Evolutionary conservation across 1,284 basidiomycete species (phyloP), one percentile per base, ranked within the genome.

Genomic region (Naganishia sp.): DNA sequence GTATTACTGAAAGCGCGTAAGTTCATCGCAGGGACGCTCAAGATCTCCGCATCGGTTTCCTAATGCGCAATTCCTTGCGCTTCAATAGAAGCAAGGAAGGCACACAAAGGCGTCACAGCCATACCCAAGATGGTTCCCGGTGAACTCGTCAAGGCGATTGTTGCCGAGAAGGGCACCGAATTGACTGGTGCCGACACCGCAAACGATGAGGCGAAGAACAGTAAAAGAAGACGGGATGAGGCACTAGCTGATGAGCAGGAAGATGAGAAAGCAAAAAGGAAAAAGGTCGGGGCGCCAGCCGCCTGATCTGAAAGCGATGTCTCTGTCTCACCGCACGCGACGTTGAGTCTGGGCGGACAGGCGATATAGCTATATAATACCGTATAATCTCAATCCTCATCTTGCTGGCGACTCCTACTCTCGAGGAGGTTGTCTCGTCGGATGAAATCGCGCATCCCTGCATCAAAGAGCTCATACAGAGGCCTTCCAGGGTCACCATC

Each of bases 1-100:
- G 75, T 79, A 2, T 64, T 80, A n/a, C 72, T 79, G 13, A 72
- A 74, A 69, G 76, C 79, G 28, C 79, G 79, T 80, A 64, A 70
- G 79, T 76, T 3, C 21, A 11, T 25, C 25, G 23, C 25, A 11
- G n/a, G 25, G 23, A 2, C 36, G 36, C 28, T 28, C 28, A 46
- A 9, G 45, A 2, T 18, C 45, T 15, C 9, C 2, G 42, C 6
- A n/a, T 15, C 31, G 18, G 16, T 42, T 1, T n/a, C 28, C 28
- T 31, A 16, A 15, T 15, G 1, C 7, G 18, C 18, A 36, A 28
- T 18, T 31, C 36, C 13, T 39, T 65, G 25, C 46, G 33, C 15
- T 43, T 21, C 28, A 2, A n/a, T 28, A 79, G 78, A 79, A 65
- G 74, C 78, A 1, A 68, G 78, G 67, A 54, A 72, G 64, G 77